Evolutionary conservation across 805 yeast species (phyloP).

Genomic region (Starmera caribaea): DNA sequence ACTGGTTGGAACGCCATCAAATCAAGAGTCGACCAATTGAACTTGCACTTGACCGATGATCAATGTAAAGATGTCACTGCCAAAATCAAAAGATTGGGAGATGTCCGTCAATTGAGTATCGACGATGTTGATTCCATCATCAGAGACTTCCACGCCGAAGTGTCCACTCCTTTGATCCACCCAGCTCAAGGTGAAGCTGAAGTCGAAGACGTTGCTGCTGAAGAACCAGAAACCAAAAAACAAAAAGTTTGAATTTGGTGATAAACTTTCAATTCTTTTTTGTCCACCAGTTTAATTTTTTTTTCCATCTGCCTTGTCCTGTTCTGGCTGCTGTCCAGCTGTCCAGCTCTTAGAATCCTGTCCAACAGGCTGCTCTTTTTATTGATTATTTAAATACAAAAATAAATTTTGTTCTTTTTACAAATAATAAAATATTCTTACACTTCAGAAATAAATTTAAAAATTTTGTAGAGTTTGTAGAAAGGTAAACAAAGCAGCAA

Average conservation of each 20-base stretch:
- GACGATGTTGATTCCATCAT: constrained; percentile 97
- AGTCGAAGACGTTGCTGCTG: constrained; percentile 12
- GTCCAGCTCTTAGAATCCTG: too few relatives aligned
- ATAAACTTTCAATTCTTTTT: not conserved
- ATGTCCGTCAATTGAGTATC: constrained; percentile 85
- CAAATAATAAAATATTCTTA: too few relatives aligned
- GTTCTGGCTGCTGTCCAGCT: too few relatives aligned
- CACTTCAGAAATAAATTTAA: too few relatives aligned
- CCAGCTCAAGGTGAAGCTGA: constrained; percentile 16
- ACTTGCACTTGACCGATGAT: constrained; percentile 79
- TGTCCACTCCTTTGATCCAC: constrained; percentile 40
- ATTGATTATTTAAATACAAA: too few relatives aligned
- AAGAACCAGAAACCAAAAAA: constrained; percentile 22
- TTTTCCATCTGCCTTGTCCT: not conserved
- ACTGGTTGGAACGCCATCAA: constrained; percentile 99
- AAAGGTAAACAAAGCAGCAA: too few relatives aligned
- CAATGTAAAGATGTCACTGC: constrained; percentile 92
- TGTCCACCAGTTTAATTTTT: not conserved
- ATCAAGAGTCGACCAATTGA: constrained; percentile 94
- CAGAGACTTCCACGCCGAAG: constrained; percentile 82
- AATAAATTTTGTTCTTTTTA: too few relatives aligned
- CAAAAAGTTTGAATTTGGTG: constrained; percentile 15
- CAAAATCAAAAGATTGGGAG: constrained; percentile 91
- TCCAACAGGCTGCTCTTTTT: too few relatives aligned
- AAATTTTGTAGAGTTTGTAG: too few relatives aligned